These are phyloP conservation scores for Chalara sp. DNA, from an alignment of 2,329 filamentous ascomycete genomes.

Conservation along the genomic window DNA sequence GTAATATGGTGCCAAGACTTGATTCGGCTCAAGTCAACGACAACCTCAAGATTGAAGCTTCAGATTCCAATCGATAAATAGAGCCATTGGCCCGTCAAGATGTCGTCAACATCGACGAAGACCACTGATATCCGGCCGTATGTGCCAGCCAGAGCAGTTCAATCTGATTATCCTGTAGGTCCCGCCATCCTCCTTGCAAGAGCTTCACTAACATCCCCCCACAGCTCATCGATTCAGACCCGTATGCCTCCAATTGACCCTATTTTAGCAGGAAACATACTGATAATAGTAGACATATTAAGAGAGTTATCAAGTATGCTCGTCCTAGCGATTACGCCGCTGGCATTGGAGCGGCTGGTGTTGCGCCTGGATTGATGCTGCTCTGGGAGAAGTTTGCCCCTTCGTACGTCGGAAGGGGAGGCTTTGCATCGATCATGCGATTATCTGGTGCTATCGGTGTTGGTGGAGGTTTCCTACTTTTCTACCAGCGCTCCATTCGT, in stretches of 20 bases:
- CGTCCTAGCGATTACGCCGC: conserved; percentile 75
- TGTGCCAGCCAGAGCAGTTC: conserved; percentile 70
- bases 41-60: too few species aligned
- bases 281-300: conserved; percentile 65
- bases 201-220: conserved; percentile 26
- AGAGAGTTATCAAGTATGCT: conserved; percentile 82
- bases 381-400: conserved; percentile 80
- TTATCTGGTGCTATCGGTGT: conserved; percentile 66
- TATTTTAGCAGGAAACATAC: conserved; percentile 13
- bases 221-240: conserved; percentile 98
- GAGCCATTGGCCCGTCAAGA: conserved; percentile 22
- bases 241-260: conserved; percentile 52
- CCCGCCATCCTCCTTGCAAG: conserved; percentile 8
- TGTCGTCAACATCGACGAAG: conserved; percentile 27
- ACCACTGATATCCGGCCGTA: conserved; percentile 34
- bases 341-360: conserved; percentile 61
- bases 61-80: conserved; percentile 18
- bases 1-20: too few species aligned
- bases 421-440: conserved; percentile 78
- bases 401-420: conserved; percentile 75
- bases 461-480: conserved; percentile 73
- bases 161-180: conserved; percentile 82
- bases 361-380: conserved; percentile 67
- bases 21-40: too few species aligned
- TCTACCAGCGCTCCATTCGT: conserved; percentile 81